Conservation (phyloP, 1,284 basidiomycete species). For the Neotropicomus parvogracilis region DNA sequence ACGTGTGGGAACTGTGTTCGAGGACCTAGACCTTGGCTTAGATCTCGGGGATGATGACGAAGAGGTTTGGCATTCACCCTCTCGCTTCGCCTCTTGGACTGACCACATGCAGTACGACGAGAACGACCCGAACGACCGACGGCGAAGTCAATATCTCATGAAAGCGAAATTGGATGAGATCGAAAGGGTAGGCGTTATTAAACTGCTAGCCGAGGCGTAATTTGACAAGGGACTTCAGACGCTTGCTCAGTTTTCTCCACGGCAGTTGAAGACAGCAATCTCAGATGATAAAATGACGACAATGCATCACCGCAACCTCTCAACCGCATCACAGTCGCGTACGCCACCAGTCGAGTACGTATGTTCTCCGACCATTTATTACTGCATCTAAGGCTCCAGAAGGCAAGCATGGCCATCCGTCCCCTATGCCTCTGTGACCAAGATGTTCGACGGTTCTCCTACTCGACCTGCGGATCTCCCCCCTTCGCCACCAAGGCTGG, state of each 20-base stretch:
- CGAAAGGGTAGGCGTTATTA: conserved; percentile 50
- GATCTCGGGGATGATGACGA: conserved; percentile 42
- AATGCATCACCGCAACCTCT: conserved; percentile 19
- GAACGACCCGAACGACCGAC: conserved; percentile 64
- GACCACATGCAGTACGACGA: conserved; percentile 51
- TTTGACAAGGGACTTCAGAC: conserved; percentile 39
- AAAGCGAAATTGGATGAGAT: conserved; percentile 70
- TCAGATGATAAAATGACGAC: conserved; percentile 38
- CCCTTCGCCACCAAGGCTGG: conserved; percentile 56
- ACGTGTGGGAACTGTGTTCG: conserved; percentile 64
- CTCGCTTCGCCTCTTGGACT: conserved; percentile 6
- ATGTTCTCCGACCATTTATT: conserved; percentile 5
- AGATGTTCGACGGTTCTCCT: conserved; percentile 14
- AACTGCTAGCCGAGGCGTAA: not conserved
- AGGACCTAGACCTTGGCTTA: conserved; percentile 66
- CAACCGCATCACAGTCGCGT: conserved; percentile 24
- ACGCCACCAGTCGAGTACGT: conserved; percentile 22
- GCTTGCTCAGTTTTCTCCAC: conserved; percentile 68
- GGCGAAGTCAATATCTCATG: conserved; percentile 68
- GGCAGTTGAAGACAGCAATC: conserved; percentile 47
- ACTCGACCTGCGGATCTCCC: conserved; percentile 16
- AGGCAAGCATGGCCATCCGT: conserved; percentile 46
- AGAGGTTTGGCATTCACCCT: conserved; percentile 17
- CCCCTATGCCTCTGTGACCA: conserved; percentile 35
- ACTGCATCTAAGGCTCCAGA: conserved; percentile 9